Evolutionary conservation across 345 rosid species (phyloP).

Genomic region (Sonneratia caseolaris): DNA sequence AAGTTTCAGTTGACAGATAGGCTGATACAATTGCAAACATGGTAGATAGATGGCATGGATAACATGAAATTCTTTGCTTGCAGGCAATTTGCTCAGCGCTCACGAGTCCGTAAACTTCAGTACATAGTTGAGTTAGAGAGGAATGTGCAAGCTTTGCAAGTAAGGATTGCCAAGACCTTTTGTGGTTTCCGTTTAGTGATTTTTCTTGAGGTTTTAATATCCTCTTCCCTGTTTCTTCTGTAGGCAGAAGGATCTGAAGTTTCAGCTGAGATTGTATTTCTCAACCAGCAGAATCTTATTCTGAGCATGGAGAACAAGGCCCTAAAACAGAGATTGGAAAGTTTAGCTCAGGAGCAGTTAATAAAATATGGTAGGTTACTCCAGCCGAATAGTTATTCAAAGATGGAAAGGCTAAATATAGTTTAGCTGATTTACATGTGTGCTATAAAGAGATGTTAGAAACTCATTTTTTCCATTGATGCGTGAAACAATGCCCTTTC

Average conservation of each 20-base stretch:
- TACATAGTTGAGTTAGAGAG: slow-evolving; percentile 61
- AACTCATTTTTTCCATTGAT: not conserved
- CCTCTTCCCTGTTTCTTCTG: not conserved
- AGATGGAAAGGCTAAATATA: not conserved
- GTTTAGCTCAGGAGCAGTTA: slow-evolving; percentile 53
- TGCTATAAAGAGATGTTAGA: no score
- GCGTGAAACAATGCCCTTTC: not conserved
- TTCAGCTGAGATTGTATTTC: slow-evolving; percentile 50
- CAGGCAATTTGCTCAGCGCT: slow-evolving; percentile 58
- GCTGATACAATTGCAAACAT: no score
- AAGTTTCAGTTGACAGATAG: no score
- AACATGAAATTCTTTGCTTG: not conserved
- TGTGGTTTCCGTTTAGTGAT: not conserved
- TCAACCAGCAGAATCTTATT: slow-evolving; percentile 50
- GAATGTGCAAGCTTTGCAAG: slow-evolving; percentile 47
- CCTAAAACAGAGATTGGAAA: slow-evolving; percentile 52
- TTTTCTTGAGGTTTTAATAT: not conserved
- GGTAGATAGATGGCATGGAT: not conserved
- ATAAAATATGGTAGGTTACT: slow-evolving; percentile 45
- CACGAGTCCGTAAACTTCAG: slow-evolving; percentile 49
- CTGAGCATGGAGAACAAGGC: slow-evolving; percentile 67
- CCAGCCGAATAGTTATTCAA: not conserved
- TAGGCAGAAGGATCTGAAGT: slow-evolving; percentile 66
- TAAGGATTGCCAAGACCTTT: slow-evolving; percentile 11
- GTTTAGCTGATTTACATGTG: not conserved